phyloP scores from a whole-genome alignment of 306 rosid genomes.

The Medicago ruthenica region DNA sequence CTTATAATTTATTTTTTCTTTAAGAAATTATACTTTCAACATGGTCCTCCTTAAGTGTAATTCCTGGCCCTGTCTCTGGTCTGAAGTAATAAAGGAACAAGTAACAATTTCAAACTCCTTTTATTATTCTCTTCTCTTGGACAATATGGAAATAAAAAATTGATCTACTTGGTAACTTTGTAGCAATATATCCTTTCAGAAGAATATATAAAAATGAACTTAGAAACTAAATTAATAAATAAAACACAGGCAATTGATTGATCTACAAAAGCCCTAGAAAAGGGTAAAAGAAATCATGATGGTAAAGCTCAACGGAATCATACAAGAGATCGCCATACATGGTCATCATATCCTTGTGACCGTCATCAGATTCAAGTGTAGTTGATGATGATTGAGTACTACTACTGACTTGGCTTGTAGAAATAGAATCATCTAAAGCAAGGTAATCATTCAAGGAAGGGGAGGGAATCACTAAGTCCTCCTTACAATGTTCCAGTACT shows the following conservation, averaged over 20 bases:
- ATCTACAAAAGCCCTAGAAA: conserved; percentile 1
- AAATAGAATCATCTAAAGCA: conserved; percentile 6
- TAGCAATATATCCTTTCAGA: no score
- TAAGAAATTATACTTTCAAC: no score
- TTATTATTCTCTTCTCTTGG: no score
- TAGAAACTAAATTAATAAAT: no score
- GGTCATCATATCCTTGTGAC: background rate
- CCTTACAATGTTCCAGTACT: conserved; percentile 1
- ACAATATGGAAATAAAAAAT: no score
- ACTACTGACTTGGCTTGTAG: background rate
- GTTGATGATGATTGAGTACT: background rate
- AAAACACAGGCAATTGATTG: background rate
- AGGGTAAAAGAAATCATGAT: background rate
- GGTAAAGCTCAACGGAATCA: conserved; percentile 12
- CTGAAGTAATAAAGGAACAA: no score
- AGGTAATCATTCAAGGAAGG: background rate
- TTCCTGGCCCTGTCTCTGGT: no score
- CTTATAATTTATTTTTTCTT: no score
- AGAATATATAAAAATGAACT: no score
- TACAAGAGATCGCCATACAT: conserved; percentile 16
- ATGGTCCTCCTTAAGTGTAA: no score
- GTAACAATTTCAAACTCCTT: no score
- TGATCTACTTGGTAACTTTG: no score
- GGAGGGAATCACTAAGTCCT: background rate
- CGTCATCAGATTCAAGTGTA: background rate